These are phyloP conservation scores for Monilinia polystroma DNA, from an alignment of 2,329 filamentous ascomycete species.

Conservation along the genomic window DNA sequence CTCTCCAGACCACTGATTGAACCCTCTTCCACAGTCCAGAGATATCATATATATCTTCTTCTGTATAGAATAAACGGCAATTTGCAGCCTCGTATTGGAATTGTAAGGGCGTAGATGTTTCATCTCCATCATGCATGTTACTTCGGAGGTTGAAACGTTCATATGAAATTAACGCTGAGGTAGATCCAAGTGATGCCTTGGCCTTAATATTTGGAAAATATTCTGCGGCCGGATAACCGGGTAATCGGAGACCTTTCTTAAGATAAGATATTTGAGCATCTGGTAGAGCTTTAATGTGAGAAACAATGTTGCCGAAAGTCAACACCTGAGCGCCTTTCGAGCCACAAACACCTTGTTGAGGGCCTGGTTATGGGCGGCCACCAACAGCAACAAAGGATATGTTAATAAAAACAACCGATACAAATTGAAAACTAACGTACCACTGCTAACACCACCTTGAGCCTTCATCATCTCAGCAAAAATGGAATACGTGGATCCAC, in stretches of 20 bases:
- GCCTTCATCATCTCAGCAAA: conserved; percentile 55
- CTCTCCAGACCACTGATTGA: conserved; percentile 44
- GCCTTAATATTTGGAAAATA: conserved; percentile 42
- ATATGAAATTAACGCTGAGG: background rate
- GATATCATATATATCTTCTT: conserved; percentile 42
- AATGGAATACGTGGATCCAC: conserved; percentile 58
- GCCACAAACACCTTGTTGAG: conserved; percentile 64
- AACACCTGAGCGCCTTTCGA: conserved; percentile 53
- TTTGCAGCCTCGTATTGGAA: conserved; percentile 61
- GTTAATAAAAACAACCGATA: background rate
- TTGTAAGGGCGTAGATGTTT: conserved; percentile 48
- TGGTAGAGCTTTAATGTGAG: background rate
- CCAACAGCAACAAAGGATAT: conserved; percentile 51
- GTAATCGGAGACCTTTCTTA: conserved; percentile 19
- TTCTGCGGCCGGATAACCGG: conserved; percentile 31
- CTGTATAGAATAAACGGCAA: conserved; percentile 59
- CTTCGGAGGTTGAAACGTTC: conserved; percentile 34
- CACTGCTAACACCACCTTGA: conserved; percentile 38
- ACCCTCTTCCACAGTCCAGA: conserved; percentile 51
- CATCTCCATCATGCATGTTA: conserved; percentile 38
- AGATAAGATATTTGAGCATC: conserved; percentile 9
- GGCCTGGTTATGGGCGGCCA: conserved; percentile 52
- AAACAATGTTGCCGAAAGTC: background rate
- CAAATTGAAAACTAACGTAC: background rate
- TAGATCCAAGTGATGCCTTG: conserved; percentile 2